phyloP scores from a whole-genome alignment of 257 asterid genomes.

The Cynanchum wilfordii region DNA sequence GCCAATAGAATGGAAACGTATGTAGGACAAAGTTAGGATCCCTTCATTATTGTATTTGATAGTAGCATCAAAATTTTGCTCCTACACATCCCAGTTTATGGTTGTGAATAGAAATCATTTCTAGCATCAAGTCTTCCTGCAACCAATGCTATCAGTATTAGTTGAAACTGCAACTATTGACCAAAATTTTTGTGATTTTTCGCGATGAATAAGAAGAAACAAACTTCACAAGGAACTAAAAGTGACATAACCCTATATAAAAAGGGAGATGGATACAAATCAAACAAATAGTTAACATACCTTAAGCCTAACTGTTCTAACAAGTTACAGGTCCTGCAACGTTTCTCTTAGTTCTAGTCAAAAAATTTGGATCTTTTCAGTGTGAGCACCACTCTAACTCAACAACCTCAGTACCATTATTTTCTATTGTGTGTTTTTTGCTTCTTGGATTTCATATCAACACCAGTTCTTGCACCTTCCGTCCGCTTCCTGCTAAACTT shows the following conservation, averaged over 20 bases:
- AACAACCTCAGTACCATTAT: constrained; percentile 9
- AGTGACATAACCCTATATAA: not conserved
- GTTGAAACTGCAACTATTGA: not conserved
- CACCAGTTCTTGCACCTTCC: constrained; percentile 18
- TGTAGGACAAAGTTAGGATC: not conserved
- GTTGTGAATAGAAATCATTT: constrained; percentile 5
- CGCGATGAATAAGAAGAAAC: not conserved
- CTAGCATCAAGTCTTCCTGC: not conserved
- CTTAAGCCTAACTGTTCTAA: not conserved
- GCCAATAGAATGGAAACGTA: not conserved
- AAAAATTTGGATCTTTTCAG: not conserved
- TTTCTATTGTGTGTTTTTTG: constrained; percentile 20
- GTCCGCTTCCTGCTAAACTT: constrained; percentile 37
- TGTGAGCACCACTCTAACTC: not conserved
- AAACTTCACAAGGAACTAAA: not conserved
- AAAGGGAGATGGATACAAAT: not conserved
- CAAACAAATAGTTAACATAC: not conserved
- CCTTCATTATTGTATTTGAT: not conserved
- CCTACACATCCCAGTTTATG: not conserved
- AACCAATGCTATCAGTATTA: not conserved
- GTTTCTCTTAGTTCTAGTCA: constrained; percentile 5
- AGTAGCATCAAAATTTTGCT: not conserved
- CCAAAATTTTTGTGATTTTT: not conserved
- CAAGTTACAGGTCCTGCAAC: not conserved
- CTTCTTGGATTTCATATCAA: constrained; percentile 28